These are phyloP conservation scores for Pythium utonaiense DNA, from an alignment of 352 stramenopile genomes.

Conservation along the genomic window DNA sequence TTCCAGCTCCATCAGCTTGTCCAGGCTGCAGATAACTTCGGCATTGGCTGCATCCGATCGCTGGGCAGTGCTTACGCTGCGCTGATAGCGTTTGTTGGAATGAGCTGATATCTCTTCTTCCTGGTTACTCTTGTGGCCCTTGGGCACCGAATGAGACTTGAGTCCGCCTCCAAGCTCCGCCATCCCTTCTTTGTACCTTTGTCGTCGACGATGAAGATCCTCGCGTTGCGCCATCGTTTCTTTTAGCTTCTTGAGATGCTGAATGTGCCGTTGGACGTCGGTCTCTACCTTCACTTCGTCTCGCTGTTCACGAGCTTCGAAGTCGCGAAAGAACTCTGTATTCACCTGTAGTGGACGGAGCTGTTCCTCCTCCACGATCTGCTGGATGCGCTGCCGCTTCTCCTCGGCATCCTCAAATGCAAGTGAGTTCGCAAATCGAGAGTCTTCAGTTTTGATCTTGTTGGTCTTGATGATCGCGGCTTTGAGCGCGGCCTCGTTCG, in stretches of 20 bases:
- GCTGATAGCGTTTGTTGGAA: conserved; percentile 13
- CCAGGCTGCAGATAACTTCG: conserved; percentile 72
- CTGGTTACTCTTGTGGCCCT: conserved; percentile 37
- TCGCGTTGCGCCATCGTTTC: conserved; percentile 58
- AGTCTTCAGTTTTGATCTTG: conserved; percentile 78
- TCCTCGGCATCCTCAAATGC: conserved; percentile 68
- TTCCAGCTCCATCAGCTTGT: conserved; percentile 89
- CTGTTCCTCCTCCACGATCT: conserved; percentile 91
- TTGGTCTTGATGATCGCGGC: conserved; percentile 88
- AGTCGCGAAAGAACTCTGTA: conserved; percentile 83
- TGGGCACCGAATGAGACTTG: conserved; percentile 28
- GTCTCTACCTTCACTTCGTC: conserved; percentile 69
- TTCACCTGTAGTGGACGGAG: conserved; percentile 88
- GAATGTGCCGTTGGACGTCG: conserved; percentile 88
- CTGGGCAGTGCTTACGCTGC: conserved; percentile 21
- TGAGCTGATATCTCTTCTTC: conserved; percentile 32
- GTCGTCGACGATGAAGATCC: conserved; percentile 50
- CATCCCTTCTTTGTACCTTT: conserved; percentile 64
- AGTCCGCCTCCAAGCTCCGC: conserved; percentile 36
- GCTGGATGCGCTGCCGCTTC: conserved; percentile 84
- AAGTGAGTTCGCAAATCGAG: conserved; percentile 40
- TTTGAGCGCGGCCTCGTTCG: conserved; percentile 92
- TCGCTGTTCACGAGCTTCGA: conserved; percentile 68
- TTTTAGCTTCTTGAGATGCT: conserved; percentile 79
- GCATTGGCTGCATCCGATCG: conserved; percentile 10